A percentile compares a stretch with the other conserved stretches of the same genome.
These are phyloP conservation scores for Pelargonium australe DNA, from an alignment of 441 rosid genomes.

Conservation along the genomic window DNA sequence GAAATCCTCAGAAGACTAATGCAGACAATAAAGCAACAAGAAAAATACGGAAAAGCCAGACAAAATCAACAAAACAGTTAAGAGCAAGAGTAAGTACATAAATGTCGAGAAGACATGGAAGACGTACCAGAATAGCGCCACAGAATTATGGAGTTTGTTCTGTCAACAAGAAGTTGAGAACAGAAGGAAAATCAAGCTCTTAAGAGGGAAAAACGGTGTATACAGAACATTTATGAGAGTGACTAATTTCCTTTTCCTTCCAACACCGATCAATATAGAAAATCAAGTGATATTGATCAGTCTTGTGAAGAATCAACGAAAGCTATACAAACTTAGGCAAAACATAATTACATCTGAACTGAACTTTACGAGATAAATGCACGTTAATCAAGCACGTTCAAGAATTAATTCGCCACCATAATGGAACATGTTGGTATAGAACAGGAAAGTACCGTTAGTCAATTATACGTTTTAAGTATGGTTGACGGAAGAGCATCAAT, in stretches of 20 bases:
- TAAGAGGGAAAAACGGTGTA: neutral
- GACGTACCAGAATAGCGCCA: no score
- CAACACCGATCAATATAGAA: no score
- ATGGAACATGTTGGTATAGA: neutral
- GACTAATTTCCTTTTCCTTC: no score
- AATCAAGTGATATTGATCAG: neutral
- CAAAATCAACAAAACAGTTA: no score
- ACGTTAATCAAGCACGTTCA: neutral
- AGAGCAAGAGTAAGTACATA: no score
- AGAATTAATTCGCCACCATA: neutral
- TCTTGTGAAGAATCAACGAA: neutral
- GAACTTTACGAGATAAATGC: neutral
- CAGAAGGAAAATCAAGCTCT: neutral
- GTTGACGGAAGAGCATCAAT: neutral
- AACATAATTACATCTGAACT: neutral
- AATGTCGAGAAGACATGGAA: no score
- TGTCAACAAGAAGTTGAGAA: neutral
- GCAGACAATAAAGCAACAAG: no score
- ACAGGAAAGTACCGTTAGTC: neutral
- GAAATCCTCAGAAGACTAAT: no score
- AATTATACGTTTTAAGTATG: neutral
- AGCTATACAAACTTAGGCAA: neutral
- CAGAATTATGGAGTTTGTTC: no score
- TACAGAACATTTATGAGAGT: neutral
- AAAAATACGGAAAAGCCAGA: no score